Evolutionary conservation across 768 basidiomycete species (phyloP).

Genomic region (Russula sp.): DNA sequence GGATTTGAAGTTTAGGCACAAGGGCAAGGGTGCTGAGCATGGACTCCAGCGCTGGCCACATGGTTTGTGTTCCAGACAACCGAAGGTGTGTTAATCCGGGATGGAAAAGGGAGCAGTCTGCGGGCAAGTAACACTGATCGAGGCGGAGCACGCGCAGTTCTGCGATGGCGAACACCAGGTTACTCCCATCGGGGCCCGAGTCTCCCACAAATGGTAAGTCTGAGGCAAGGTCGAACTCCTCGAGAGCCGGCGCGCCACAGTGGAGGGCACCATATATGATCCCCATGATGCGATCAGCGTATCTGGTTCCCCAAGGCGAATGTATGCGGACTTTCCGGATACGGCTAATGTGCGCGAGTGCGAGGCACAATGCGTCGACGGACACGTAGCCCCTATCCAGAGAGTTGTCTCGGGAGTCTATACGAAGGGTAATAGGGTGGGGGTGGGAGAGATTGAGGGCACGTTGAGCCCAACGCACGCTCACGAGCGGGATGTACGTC

Average conservation of each 20-base stretch:
- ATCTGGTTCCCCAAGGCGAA: constrained; percentile 24
- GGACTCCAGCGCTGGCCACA: constrained; percentile 15
- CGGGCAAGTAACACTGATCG: constrained; percentile 7
- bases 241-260: constrained; percentile 14
- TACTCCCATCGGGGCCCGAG: constrained; percentile 1
- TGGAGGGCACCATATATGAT: constrained; percentile 13
- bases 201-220: constrained; percentile 1
- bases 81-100: constrained; percentile 15
- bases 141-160: constrained; percentile 15
- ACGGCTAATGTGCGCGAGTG: constrained; percentile 7
- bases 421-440: constrained; percentile 17
- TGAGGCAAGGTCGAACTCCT: constrained; percentile 24
- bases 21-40: constrained; percentile 15
- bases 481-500: constrained; percentile 24
- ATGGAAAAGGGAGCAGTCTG: constrained; percentile 9
- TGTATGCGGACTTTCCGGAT: constrained; percentile 15
- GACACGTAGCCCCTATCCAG: constrained; percentile 25
- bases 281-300: constrained; percentile 18
- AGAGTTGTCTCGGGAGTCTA: constrained; percentile 20
- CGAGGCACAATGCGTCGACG: constrained; percentile 13
- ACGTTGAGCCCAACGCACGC: constrained; percentile 13
- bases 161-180: not conserved
- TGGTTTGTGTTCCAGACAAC: constrained; percentile 1
- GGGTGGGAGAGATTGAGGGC: constrained; percentile 23
- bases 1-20: constrained; percentile 11